phyloP scores from a whole-genome alignment of 2,329 filamentous ascomycete genomes.

The Leptosphaerulina australis region DNA sequence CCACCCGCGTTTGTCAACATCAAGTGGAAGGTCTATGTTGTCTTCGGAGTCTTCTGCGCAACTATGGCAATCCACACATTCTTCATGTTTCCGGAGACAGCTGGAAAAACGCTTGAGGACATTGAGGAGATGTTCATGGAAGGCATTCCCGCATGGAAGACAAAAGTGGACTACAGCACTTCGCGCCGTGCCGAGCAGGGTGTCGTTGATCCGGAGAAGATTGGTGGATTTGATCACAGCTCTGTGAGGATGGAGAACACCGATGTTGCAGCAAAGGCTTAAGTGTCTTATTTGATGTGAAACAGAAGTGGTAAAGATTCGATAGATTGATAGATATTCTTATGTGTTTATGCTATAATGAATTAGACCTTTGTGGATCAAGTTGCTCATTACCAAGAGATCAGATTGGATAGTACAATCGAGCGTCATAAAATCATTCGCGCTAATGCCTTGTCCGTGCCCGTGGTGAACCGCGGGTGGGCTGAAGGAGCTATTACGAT shows the following conservation, averaged over 20 bases:
- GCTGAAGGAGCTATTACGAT: no score
- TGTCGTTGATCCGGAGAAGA: slow-evolving; percentile 35
- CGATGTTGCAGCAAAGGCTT: slow-evolving; percentile 7
- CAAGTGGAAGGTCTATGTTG: slow-evolving; percentile 68
- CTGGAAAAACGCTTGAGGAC: slow-evolving; percentile 76
- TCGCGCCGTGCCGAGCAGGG: slow-evolving; percentile 33
- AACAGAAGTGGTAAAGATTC: no score
- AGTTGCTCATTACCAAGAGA: no score
- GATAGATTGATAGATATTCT: no score
- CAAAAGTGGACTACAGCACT: slow-evolving; percentile 35
- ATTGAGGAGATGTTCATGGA: slow-evolving; percentile 72
- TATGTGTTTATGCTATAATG: no score
- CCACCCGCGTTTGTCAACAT: slow-evolving; percentile 65
- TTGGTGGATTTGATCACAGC: slow-evolving; percentile 15
- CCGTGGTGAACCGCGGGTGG: no score
- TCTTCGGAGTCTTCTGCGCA: slow-evolving; percentile 76
- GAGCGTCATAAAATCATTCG: no score
- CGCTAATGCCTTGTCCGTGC: no score
- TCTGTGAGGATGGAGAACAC: slow-evolving; percentile 15
- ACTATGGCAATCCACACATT: slow-evolving; percentile 72
- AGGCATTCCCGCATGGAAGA: slow-evolving; percentile 65
- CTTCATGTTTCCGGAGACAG: slow-evolving; percentile 70
- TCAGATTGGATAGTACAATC: no score
- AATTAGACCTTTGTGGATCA: no score
- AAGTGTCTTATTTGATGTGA: background rate